Base-by-base conservation (phyloP, 2,329 filamentous ascomycete species). In the Chrysoporthe deuterocubensis region DNA sequence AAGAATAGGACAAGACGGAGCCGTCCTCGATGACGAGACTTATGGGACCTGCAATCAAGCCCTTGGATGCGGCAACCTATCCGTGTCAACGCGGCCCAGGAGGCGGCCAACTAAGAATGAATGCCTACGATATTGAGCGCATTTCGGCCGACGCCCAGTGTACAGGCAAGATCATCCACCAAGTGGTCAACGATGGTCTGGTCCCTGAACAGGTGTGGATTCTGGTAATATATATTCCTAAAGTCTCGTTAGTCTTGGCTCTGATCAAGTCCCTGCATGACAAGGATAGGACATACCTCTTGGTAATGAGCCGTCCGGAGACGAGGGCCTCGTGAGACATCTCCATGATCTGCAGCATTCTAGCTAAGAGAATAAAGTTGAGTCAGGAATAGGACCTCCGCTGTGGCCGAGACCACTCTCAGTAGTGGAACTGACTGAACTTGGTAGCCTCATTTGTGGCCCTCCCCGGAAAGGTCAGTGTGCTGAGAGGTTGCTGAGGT, bases 201-300 rank as follows among this genome's bases (percentile, higher is more conserved):
- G 62, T 83, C 89, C 26, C 84, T 83, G 74, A 96, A 96, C 0
- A 96, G 80, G 11, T 88, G 84, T 4, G 90, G 87, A 71, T 94
- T 85, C 72, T 92, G 88, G 75, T 96, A 96, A 76, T 90, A 96
- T 4, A 96, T 89, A 73, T 92, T 92, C 70, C 92, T 95, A 69
- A n/a, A 4, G 40, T 1, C 3, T 44, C 18, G 52, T 65, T n/a
- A 70, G 50, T 26, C 5, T 42, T 3, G 34, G 16, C 7, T 42
- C 34, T 48, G 14, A 44, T 3, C n/a, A 16, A 43, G 32, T 37
- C 60, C 16, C 8, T 34, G 26, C 58, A 48, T 14, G 60, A 62
- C 58, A 21, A 62, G 26, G 43, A 16, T n/a, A 40, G 34, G 60
- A 72, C 77, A 56, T 62, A 90, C 88, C 89, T 86, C 76, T 91